A percentile compares a stretch with the other conserved stretches of the same genome.
Evolutionary conservation across 1,139 yeast genomes (phyloP).

Genomic region (Saccharomycopsis crataegensis): DNA sequence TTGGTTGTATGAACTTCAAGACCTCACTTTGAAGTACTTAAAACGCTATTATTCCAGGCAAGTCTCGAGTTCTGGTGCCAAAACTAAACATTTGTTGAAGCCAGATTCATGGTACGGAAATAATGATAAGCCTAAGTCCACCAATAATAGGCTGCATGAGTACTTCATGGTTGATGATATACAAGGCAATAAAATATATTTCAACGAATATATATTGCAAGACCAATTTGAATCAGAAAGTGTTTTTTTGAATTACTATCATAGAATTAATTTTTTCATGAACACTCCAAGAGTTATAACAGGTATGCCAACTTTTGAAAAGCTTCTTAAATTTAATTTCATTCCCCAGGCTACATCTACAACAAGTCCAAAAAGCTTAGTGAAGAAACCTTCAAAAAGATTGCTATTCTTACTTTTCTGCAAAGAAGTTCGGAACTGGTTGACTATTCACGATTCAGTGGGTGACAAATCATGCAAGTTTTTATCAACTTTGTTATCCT

Average conservation of each 20-base stretch:
- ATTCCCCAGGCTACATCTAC: neutral
- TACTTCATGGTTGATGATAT: slow-evolving; percentile 16
- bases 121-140: neutral
- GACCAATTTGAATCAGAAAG: slow-evolving; percentile 15
- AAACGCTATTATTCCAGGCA: slow-evolving; percentile 14
- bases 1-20: slow-evolving; percentile 20
- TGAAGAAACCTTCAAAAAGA: neutral
- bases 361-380: neutral
- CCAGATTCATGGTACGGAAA: too few species aligned
- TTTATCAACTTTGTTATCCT: slow-evolving; percentile 10
- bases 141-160: neutral
- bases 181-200: slow-evolving; percentile 12
- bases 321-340: slow-evolving; percentile 3
- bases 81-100: neutral
- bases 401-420: slow-evolving; percentile 8
- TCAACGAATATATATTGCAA: slow-evolving; percentile 14
- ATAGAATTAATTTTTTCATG: slow-evolving; percentile 15
- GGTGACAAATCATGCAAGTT: slow-evolving; percentile 3
- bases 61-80: neutral
- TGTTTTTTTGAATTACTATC: slow-evolving; percentile 15
- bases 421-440: slow-evolving; percentile 18
- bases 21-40: slow-evolving; percentile 17
- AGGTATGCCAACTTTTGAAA: slow-evolving; percentile 15
- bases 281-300: slow-evolving; percentile 18
- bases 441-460: slow-evolving; percentile 15